phyloP scores from a whole-genome alignment of 768 basidiomycete species.

The Tylopilus balloui region DNA sequence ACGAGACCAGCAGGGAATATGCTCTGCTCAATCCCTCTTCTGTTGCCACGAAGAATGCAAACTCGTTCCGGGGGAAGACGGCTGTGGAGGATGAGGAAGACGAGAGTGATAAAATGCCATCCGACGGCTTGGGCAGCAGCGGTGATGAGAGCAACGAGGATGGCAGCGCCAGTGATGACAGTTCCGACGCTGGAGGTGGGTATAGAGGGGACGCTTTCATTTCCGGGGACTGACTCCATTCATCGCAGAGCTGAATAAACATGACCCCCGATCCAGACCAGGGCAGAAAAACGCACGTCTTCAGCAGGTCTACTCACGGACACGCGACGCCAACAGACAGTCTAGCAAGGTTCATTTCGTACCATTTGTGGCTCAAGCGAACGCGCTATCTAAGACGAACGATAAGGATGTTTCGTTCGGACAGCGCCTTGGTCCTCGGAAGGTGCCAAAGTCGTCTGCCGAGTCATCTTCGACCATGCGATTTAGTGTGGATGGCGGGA shows the following conservation, averaged over 20 bases:
- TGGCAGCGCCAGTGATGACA: slow-evolving; percentile 41
- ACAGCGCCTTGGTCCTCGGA: slow-evolving; percentile 47
- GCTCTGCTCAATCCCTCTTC: slow-evolving; percentile 90
- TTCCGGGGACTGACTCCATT: slow-evolving; percentile 12
- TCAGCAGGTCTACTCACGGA: slow-evolving; percentile 42
- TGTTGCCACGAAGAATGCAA: slow-evolving; percentile 47
- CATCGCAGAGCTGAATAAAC: slow-evolving; percentile 44
- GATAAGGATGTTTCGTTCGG: slow-evolving; percentile 65
- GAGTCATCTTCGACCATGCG: slow-evolving; percentile 18
- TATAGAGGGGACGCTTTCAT: slow-evolving; percentile 10
- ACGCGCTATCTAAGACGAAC: slow-evolving; percentile 25
- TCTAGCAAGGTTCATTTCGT: slow-evolving; percentile 57
- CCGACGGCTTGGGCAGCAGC: slow-evolving; percentile 46
- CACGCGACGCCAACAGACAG: slow-evolving; percentile 39
- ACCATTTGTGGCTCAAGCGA: slow-evolving; percentile 50
- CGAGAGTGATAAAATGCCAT: slow-evolving; percentile 69
- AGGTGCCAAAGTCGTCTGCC: slow-evolving; percentile 8
- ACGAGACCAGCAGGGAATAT: slow-evolving; percentile 83
- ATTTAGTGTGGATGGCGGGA: slow-evolving; percentile 51
- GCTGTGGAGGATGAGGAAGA: slow-evolving; percentile 89
- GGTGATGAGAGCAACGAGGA: slow-evolving; percentile 44
- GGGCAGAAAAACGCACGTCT: slow-evolving; percentile 45
- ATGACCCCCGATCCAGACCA: slow-evolving; percentile 52
- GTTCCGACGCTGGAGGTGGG: slow-evolving; percentile 57
- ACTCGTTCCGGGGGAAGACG: slow-evolving; percentile 50